Percentiles rank a stretch among this genome's conserved stretches.
phyloP scores from a whole-genome alignment of 805 yeast genomes.

The Metschnikowia cerradonensis region DNA sequence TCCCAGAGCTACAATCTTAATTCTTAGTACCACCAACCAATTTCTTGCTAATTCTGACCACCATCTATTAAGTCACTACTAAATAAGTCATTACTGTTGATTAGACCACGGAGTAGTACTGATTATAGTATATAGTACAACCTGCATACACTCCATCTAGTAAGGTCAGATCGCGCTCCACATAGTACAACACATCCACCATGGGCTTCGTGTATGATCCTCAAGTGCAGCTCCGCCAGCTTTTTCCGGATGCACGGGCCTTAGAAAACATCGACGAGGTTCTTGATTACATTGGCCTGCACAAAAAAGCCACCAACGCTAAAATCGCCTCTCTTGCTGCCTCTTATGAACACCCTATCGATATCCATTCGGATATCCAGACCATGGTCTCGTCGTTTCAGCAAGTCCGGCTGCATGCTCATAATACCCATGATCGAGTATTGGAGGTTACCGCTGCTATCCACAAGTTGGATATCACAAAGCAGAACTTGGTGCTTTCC shows the following conservation, averaged over 20 bases:
- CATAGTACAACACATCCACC: not conserved
- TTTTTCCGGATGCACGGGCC: conserved; percentile 15
- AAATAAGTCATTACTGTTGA: too few relatives aligned
- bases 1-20: too few relatives aligned
- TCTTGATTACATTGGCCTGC: conserved; percentile 10
- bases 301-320: conserved; percentile 46
- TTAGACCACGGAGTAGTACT: too few relatives aligned
- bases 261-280: conserved; percentile 13
- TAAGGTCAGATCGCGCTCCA: not conserved
- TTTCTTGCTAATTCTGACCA: too few relatives aligned
- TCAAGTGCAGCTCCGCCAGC: conserved; percentile 14
- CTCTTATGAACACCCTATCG: conserved; percentile 26
- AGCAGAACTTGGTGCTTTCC: conserved; percentile 75
- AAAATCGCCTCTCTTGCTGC: conserved; percentile 40
- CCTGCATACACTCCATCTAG: not conserved
- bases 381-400: conserved; percentile 43
- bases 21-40: too few relatives aligned
- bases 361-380: conserved; percentile 31
- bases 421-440: conserved; percentile 57
- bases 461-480: conserved; percentile 73
- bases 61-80: too few relatives aligned
- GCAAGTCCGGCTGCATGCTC: conserved; percentile 46
- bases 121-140: too few relatives aligned
- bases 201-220: conserved; percentile 20
- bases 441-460: conserved; percentile 72